A percentile compares a stretch with the other conserved stretches of the same genome.
These are phyloP conservation scores for Allium sativum DNA, from an alignment of 106 monocot species.

Conservation along the genomic window DNA sequence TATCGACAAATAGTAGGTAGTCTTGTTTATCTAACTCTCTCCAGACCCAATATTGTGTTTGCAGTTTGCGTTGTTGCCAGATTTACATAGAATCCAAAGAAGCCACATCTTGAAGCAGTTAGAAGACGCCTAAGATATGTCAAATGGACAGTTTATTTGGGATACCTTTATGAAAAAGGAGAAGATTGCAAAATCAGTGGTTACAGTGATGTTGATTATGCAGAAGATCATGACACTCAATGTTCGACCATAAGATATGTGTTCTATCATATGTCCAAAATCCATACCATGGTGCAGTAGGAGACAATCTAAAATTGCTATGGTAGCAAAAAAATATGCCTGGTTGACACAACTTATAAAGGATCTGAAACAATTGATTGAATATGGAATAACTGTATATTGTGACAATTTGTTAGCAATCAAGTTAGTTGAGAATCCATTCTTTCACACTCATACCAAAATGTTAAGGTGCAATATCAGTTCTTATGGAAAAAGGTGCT, in stretches of 20 bases:
- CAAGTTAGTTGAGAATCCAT: background rate
- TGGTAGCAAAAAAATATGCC: background rate
- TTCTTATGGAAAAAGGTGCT: background rate
- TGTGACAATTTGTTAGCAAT: background rate
- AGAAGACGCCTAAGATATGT: background rate
- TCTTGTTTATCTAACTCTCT: background rate
- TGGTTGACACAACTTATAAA: background rate
- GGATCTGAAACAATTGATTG: background rate
- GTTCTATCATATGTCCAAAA: background rate
- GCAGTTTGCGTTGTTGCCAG: background rate
- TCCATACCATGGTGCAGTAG: background rate
- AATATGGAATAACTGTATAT: background rate
- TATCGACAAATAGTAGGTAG: conserved; percentile 1
- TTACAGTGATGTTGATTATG: background rate
- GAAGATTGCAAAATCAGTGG: background rate
- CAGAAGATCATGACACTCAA: background rate
- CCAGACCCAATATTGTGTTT: background rate
- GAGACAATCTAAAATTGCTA: background rate
- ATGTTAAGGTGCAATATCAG: conserved; percentile 1
- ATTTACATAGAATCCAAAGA: conserved; percentile 1
- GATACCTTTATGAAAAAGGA: background rate
- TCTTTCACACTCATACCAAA: background rate
- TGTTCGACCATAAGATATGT: background rate
- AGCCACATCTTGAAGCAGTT: background rate
- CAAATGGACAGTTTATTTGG: background rate